Base-by-base conservation (phyloP, 2,329 filamentous ascomycete genomes). In the Fusarium concolor region DNA sequence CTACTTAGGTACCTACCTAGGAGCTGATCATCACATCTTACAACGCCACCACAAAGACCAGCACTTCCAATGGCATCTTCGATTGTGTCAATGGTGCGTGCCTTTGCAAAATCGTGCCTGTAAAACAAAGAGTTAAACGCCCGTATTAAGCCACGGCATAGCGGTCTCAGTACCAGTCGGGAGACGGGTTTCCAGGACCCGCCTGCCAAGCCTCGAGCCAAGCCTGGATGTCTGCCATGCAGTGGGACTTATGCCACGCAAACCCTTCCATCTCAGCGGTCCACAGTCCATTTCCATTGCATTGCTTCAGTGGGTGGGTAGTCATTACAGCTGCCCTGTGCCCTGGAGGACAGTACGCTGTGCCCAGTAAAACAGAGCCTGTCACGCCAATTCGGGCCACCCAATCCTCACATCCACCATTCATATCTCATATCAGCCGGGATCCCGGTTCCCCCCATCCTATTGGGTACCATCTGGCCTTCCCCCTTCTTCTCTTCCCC, bases 161-260 rank as follows among this genome's bases (percentile, higher is more conserved):
- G 50, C 37, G 44, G 41, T 37, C 56, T 44, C 41, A 49, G 43
- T 28, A 37, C 44, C 37, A 52, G 49, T 22, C 49, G 26, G 49
- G 49, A 42, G 54, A 62, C 56, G 65, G 66, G 43, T 63, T 50
- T 49, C 50, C 52, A 70, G 57, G 47, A 44, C 65, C 61, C 31
- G 61, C 51, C 42, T 58, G 66, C 61, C 66, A 66, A 70, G 61
- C 46, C 59, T 22, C 41, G 42, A 56, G 59, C 62, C 66, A 69
- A 67, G 65, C 45, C 51, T 11, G 46, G 56, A 45, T 55, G 41
- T 52, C 44, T 24, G 22, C 6, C 22, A 6, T 24, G 4, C 22
- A 24, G 45, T 47, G 29, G 41, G 49, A 56, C 37, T 31, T n/a
- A 47, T 68, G 60, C 65, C 65, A 26, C 26, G 55, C 65, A 68